Conservation (phyloP, 75 land plant species). For the Cupressus sempervirens region DNA sequence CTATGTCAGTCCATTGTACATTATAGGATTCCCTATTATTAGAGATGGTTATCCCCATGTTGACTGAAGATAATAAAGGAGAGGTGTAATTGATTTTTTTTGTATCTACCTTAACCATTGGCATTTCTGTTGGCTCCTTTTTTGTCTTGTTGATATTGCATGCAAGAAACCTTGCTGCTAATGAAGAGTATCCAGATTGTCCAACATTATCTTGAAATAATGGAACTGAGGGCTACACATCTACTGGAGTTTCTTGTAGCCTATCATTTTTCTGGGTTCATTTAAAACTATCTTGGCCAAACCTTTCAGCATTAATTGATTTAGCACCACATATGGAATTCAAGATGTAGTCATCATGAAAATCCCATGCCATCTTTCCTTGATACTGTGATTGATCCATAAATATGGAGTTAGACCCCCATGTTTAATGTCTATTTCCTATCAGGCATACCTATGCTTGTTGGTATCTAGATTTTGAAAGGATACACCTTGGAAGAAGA, state of each 20-base stretch:
- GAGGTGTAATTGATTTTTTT: neutral
- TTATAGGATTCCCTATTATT: neutral
- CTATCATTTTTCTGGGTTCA: neutral
- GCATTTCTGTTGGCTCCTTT: neutral
- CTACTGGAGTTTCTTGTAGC: too few relatives aligned
- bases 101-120: neutral
- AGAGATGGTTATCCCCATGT: neutral
- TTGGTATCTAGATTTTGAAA: neutral
- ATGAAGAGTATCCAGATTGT: conserved; percentile 2
- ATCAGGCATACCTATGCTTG: neutral
- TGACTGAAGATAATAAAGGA: too few relatives aligned
- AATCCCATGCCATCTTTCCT: neutral
- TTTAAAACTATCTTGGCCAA: neutral
- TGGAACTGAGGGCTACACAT: neutral
- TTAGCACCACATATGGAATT: conserved; percentile 3
- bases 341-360: neutral
- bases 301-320: neutral
- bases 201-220: conserved; percentile 6
- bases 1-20: neutral
- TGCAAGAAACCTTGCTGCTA: conserved; percentile 1
- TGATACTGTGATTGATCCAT: conserved; percentile 6
- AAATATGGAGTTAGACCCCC: neutral
- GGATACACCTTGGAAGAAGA: neutral
- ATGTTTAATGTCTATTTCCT: neutral
- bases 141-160: conserved; percentile 1